Percentiles rank a stretch among this genome's conserved stretches.
These are phyloP conservation scores for Nothophytophthora sp. DNA, from an alignment of 352 stramenopile genomes.

Conservation along the genomic window DNA sequence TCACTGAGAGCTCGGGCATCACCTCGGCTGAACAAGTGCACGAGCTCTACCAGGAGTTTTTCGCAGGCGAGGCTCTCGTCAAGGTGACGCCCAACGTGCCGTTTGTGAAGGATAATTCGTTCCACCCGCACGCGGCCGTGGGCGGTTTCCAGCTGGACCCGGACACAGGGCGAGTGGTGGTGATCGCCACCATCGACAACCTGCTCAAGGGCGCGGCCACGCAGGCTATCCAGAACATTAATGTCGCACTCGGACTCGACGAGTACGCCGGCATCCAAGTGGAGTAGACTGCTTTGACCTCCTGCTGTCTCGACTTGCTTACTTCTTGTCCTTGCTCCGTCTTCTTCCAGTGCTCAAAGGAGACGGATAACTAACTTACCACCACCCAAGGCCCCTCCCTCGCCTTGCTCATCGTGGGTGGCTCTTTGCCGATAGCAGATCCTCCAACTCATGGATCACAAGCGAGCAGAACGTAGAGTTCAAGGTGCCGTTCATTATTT, in stretches of 20 bases:
- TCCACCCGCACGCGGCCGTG: conserved; percentile 75
- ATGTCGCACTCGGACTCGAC: conserved; percentile 90
- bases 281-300: conserved; percentile 22
- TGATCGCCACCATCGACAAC: conserved; percentile 93
- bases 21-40: conserved; percentile 72
- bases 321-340: conserved; percentile 4
- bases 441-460: too few species aligned
- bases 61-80: conserved; percentile 84
- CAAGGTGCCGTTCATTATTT: too few species aligned
- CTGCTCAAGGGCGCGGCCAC: conserved; percentile 93
- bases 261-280: conserved; percentile 78
- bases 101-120: conserved; percentile 79
- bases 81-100: conserved; percentile 70
- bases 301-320: conserved; percentile 12
- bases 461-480: too few species aligned
- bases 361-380: background rate
- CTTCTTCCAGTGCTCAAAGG: background rate
- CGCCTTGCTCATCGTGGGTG: too few species aligned
- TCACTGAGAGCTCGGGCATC: conserved; percentile 52
- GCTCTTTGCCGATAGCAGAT: too few species aligned
- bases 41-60: conserved; percentile 80
- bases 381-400: too few species aligned
- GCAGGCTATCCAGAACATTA: conserved; percentile 95
- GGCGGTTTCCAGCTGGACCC: conserved; percentile 90
- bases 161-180: conserved; percentile 81